phyloP scores from a whole-genome alignment of 2,329 filamentous ascomycete genomes.

The Zarea fungicola region DNA sequence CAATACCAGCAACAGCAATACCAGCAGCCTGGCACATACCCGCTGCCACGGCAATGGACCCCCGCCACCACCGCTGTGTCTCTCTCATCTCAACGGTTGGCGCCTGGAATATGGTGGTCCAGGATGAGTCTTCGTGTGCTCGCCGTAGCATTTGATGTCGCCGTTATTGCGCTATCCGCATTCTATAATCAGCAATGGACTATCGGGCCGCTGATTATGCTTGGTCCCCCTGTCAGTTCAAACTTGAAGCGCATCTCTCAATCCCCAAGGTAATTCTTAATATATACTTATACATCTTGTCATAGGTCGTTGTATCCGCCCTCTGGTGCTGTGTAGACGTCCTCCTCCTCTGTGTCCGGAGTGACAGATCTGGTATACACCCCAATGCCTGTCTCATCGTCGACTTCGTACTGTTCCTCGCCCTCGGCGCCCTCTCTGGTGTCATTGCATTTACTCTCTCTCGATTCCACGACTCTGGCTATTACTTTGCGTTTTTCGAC shows the following conservation, averaged over 20 bases:
- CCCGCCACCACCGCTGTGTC: too few species aligned
- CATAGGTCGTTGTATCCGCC: slow-evolving; percentile 9
- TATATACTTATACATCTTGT: background rate
- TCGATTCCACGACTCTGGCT: slow-evolving; percentile 15
- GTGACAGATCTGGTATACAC: slow-evolving; percentile 2
- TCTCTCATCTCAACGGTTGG: background rate
- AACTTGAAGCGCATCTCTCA: background rate
- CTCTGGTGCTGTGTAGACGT: slow-evolving; percentile 14
- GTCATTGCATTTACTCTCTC: slow-evolving; percentile 15
- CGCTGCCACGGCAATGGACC: background rate
- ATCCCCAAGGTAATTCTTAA: background rate
- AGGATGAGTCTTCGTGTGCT: slow-evolving; percentile 13
- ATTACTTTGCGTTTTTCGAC: slow-evolving; percentile 16
- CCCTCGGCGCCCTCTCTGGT: slow-evolving; percentile 13
- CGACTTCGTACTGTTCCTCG: slow-evolving; percentile 15
- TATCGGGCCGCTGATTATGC: slow-evolving; percentile 15
- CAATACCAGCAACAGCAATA: background rate
- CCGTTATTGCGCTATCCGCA: slow-evolving; percentile 10
- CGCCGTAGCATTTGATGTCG: slow-evolving; percentile 7
- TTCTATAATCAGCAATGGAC: slow-evolving; percentile 14
- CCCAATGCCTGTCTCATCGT: slow-evolving; percentile 14
- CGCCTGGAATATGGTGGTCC: slow-evolving; percentile 8
- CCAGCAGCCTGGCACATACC: background rate
- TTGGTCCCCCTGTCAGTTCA: slow-evolving; percentile 15
- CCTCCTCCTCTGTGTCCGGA: slow-evolving; percentile 6